phyloP scores from a whole-genome alignment of 768 basidiomycete genomes.

The Trametes elegans region DNA sequence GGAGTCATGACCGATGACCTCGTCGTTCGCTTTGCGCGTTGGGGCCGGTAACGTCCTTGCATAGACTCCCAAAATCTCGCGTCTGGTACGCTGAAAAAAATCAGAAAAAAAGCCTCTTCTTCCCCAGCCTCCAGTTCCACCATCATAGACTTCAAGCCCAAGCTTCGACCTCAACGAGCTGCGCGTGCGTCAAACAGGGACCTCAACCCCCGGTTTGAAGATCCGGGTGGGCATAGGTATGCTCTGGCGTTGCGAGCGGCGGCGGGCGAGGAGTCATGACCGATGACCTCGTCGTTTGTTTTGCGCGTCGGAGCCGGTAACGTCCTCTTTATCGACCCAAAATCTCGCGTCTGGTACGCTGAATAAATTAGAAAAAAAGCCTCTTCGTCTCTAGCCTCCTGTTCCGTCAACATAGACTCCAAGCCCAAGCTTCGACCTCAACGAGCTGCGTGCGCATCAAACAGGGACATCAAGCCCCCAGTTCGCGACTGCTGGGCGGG shows the following conservation, averaged over 20 bases:
- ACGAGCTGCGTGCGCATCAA: conserved; percentile 1
- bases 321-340: not conserved
- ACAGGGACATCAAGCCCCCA: too few species aligned
- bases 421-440: not conserved
- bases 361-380: too few species aligned
- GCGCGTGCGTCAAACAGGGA: not conserved
- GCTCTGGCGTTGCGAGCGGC: not conserved
- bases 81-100: not conserved
- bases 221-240: not conserved
- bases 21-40: not conserved
- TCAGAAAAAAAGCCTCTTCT: too few species aligned
- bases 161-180: not conserved
- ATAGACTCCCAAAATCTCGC: too few species aligned
- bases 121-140: too few species aligned
- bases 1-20: conserved; percentile 2
- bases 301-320: not conserved
- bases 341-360: not conserved
- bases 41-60: too few species aligned
- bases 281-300: not conserved
- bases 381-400: too few species aligned
- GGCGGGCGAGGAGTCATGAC: conserved; percentile 1
- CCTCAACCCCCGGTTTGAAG: too few species aligned
- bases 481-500: too few species aligned
- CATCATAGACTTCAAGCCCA: too few species aligned
- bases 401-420: too few species aligned